phyloP scores from a whole-genome alignment of 306 rosid species.

The Casuarina glauca region DNA sequence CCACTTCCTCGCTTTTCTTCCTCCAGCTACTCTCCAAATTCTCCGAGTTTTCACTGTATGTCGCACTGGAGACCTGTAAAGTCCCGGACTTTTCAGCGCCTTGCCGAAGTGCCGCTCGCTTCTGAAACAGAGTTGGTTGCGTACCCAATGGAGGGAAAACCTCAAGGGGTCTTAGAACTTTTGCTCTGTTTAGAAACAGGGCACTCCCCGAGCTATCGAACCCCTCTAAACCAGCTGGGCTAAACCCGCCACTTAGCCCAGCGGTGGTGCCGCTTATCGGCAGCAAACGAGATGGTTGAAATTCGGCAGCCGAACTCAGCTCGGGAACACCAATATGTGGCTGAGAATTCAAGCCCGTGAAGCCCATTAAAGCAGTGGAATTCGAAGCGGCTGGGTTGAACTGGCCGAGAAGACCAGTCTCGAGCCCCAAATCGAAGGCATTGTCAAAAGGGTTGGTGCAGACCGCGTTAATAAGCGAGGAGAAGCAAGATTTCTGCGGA shows the following conservation, averaged over 20 bases:
- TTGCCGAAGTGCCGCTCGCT: conserved; percentile 54
- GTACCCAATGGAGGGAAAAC: conserved; percentile 42
- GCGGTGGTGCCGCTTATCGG: conserved; percentile 24
- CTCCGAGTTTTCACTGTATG: conserved; percentile 9
- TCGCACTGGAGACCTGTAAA: conserved; percentile 46
- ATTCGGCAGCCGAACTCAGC: conserved; percentile 47
- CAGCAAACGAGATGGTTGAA: conserved; percentile 32
- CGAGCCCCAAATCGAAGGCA: conserved; percentile 58
- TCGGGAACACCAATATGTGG: conserved; percentile 36
- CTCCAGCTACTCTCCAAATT: conserved; percentile 44
- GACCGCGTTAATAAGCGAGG: conserved; percentile 47
- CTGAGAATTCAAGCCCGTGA: conserved; percentile 34
- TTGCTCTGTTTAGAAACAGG: conserved; percentile 47
- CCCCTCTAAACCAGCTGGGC: conserved; percentile 38
- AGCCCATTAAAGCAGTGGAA: conserved; percentile 48
- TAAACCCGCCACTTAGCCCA: conserved; percentile 24
- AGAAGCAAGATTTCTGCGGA: conserved; percentile 46
- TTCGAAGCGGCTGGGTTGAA: conserved; percentile 31
- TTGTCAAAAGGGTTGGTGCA: conserved; percentile 47
- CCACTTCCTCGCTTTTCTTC: conserved; percentile 50
- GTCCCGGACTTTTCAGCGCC: conserved; percentile 35
- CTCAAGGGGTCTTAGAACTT: conserved; percentile 48
- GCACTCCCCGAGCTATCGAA: conserved; percentile 39
- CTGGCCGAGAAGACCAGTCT: conserved; percentile 39
- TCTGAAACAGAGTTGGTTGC: conserved; percentile 83